phyloP scores from a whole-genome alignment of 257 asterid genomes.

The Nyctanthes arbortristis region DNA sequence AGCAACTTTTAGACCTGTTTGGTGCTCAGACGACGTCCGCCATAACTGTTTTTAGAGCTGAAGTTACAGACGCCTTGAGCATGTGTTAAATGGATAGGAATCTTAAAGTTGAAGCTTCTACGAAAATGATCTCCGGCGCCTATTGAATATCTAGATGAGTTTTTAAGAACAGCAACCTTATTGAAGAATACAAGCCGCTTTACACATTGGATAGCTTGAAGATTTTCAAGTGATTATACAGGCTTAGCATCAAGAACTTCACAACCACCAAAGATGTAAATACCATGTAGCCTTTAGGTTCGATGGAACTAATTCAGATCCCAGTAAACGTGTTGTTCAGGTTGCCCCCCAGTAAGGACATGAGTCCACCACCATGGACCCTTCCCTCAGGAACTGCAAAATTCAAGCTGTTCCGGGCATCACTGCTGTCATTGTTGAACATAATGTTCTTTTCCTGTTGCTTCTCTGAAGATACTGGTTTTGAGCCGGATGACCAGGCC shows the following conservation, averaged over 20 bases:
- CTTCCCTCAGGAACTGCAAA: slow-evolving; percentile 74
- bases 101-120: no score
- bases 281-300: neutral
- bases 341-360: slow-evolving; percentile 71
- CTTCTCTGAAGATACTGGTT: slow-evolving; percentile 42
- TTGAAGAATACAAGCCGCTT: neutral
- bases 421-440: slow-evolving; percentile 24
- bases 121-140: no score
- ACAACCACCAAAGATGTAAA: neutral
- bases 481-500: slow-evolving; percentile 43
- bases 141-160: neutral
- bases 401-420: slow-evolving; percentile 33
- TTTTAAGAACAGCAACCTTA: neutral
- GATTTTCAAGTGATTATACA: neutral
- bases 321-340: slow-evolving; percentile 48
- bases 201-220: neutral
- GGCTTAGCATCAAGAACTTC: neutral
- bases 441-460: slow-evolving; percentile 38
- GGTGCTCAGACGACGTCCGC: no score
- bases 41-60: no score
- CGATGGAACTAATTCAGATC: slow-evolving; percentile 22
- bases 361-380: slow-evolving; percentile 89
- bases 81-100: no score
- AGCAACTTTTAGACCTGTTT: no score
- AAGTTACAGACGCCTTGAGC: no score